Evolutionary conservation across 495 filamentous ascomycete genomes (phyloP).

Genomic region (Aspergillus conjunctus): DNA sequence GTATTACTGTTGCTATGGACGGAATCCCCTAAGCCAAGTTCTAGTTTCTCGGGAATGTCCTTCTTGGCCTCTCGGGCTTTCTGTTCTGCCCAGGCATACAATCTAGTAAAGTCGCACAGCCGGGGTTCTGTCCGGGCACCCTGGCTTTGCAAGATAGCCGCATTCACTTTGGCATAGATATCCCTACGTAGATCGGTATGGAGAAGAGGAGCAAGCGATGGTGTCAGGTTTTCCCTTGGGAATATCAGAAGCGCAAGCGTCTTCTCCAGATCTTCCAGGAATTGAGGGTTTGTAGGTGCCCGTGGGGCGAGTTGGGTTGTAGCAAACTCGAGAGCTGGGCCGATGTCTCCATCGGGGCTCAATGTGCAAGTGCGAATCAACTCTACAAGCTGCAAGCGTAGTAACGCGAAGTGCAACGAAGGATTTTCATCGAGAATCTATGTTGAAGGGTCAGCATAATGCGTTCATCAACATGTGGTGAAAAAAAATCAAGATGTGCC

Average conservation of each 20-base stretch:
- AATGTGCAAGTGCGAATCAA: constrained; percentile 77
- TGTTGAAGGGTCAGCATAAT: constrained; percentile 35
- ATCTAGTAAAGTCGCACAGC: constrained; percentile 73
- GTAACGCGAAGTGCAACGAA: constrained; percentile 84
- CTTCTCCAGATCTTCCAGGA: constrained; percentile 83
- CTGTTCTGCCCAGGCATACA: constrained; percentile 84
- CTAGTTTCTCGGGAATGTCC: constrained; percentile 70
- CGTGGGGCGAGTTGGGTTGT: constrained; percentile 82
- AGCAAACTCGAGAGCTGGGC: constrained; percentile 82
- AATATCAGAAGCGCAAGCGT: constrained; percentile 94
- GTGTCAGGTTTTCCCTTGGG: constrained; percentile 71
- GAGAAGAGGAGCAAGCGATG: constrained; percentile 73
- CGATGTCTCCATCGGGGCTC: constrained; percentile 70
- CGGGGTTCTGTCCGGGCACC: constrained; percentile 75
- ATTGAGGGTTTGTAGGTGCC: constrained; percentile 77
- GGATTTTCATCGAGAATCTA: constrained; percentile 87
- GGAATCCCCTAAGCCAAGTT: constrained; percentile 64
- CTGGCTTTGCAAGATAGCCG: constrained; percentile 76
- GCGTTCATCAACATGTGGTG: constrained; percentile 20
- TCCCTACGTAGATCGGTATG: constrained; percentile 78
- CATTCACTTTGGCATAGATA: constrained; percentile 80
- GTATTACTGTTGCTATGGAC: constrained; percentile 35
- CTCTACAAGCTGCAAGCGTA: constrained; percentile 90
- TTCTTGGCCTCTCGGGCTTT: constrained; percentile 72
- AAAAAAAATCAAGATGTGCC: constrained; percentile 19